These are phyloP conservation scores for Sergeia podlipaevii DNA, from an alignment of 208 protist species.

Conservation along the genomic window DNA sequence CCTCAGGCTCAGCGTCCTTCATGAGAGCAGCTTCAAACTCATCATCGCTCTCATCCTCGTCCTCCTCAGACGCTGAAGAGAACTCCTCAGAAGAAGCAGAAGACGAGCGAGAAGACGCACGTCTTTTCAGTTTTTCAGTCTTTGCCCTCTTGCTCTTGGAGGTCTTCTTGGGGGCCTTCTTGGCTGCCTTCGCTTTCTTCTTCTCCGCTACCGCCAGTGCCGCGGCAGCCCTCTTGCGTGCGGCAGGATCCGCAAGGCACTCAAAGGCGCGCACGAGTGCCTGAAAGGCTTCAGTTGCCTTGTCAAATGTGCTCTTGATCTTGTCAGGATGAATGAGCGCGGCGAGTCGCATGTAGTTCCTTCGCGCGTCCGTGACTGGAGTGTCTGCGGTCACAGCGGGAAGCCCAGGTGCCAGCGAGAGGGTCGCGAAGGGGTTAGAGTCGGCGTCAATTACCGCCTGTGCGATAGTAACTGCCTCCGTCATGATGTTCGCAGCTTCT, in stretches of 20 bases:
- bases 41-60: slow-evolving; percentile 14
- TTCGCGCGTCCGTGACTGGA: slow-evolving; percentile 51
- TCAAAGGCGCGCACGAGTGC: slow-evolving; percentile 81
- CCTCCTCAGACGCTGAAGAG: slow-evolving; percentile 7
- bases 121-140: background rate
- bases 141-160: background rate
- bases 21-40: slow-evolving; percentile 10
- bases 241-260: slow-evolving; percentile 58
- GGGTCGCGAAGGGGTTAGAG: slow-evolving; percentile 40
- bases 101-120: no score
- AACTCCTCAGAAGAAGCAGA: background rate
- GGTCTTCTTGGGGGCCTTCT: slow-evolving; percentile 1
- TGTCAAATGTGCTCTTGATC: slow-evolving; percentile 51
- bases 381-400: slow-evolving; percentile 56
- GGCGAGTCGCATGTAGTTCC: slow-evolving; percentile 83
- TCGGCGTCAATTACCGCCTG: slow-evolving; percentile 41
- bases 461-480: slow-evolving; percentile 43
- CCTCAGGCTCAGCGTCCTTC: slow-evolving; percentile 25
- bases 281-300: slow-evolving; percentile 81
- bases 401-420: slow-evolving; percentile 62
- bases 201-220: background rate
- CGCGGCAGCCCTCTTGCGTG: slow-evolving; percentile 33
- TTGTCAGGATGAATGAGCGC: slow-evolving; percentile 78
- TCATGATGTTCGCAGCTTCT: slow-evolving; percentile 13
- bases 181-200: background rate